These are phyloP conservation scores for Clavulina sp. DNA, from an alignment of 768 basidiomycete genomes.

Conservation along the genomic window DNA sequence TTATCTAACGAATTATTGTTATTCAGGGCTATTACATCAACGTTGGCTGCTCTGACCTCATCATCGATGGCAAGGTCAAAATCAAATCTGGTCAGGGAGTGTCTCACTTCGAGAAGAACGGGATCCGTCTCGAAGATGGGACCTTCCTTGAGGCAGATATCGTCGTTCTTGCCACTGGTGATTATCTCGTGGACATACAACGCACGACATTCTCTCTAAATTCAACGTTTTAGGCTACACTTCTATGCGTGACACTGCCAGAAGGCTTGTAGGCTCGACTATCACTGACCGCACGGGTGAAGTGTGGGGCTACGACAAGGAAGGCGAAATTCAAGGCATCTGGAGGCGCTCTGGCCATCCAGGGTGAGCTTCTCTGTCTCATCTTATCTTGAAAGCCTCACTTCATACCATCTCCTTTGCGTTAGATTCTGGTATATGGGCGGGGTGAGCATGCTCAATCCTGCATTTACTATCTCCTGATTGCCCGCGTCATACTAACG, in stretches of 20 bases:
- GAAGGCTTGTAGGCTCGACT: neutral
- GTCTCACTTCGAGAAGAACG: neutral
- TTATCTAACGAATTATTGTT: neutral
- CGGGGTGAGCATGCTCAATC: neutral
- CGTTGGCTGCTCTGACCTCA: neutral
- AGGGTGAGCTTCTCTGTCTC: neutral
- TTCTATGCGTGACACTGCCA: neutral
- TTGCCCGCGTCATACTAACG: too few species aligned
- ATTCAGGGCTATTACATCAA: neutral
- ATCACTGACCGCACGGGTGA: neutral
- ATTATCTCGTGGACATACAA: neutral
- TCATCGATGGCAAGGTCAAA: slow-evolving; percentile 4
- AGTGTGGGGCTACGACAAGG: neutral
- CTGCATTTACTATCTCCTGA: too few species aligned
- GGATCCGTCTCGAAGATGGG: neutral
- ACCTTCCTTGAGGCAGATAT: neutral
- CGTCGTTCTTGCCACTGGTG: neutral
- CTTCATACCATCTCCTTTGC: neutral
- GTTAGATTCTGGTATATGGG: neutral
- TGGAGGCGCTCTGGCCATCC: neutral
- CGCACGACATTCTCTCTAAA: too few species aligned
- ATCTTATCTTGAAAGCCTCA: neutral
- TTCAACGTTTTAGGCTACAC: neutral
- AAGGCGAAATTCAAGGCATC: neutral
- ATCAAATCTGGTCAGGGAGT: too few species aligned